Percentiles rank a stretch among this genome's conserved stretches.
Evolutionary conservation across 139 green algal species (phyloP).

Genomic region (Chlorella ohadii): DNA sequence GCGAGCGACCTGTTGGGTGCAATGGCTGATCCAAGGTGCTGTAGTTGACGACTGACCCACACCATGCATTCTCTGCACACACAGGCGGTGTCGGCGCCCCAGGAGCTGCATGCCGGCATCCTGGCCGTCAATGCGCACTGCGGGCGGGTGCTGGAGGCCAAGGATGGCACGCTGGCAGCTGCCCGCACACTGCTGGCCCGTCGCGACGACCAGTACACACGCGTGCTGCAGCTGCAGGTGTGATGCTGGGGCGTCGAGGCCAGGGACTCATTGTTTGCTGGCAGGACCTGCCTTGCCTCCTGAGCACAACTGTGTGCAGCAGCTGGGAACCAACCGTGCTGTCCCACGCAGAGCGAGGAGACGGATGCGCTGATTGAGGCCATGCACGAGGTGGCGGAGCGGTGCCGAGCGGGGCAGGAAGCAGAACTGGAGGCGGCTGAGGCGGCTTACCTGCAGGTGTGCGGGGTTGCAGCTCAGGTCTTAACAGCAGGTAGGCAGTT

Average conservation of each 20-base stretch:
- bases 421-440: constrained; percentile 28
- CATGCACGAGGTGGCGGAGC: neutral
- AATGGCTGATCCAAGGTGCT: too few species aligned
- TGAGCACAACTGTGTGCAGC: too few species aligned
- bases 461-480: neutral
- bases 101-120: constrained; percentile 2
- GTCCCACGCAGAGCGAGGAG: constrained; percentile 13
- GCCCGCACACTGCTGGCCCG: neutral
- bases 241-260: too few species aligned
- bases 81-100: neutral
- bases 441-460: constrained; percentile 33
- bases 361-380: constrained; percentile 12
- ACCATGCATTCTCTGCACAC: neutral
- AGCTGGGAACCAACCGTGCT: too few species aligned
- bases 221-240: constrained; percentile 21
- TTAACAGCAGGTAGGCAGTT: neutral
- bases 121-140: neutral
- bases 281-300: too few species aligned
- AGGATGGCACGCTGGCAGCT: neutral
- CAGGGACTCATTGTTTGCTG: too few species aligned
- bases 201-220: constrained; percentile 19
- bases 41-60: too few species aligned
- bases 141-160: constrained; percentile 18
- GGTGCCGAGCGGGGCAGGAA: constrained; percentile 3
- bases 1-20: too few species aligned